phyloP scores from a whole-genome alignment of 768 basidiomycete species.

The Obba rivulosa region DNA sequence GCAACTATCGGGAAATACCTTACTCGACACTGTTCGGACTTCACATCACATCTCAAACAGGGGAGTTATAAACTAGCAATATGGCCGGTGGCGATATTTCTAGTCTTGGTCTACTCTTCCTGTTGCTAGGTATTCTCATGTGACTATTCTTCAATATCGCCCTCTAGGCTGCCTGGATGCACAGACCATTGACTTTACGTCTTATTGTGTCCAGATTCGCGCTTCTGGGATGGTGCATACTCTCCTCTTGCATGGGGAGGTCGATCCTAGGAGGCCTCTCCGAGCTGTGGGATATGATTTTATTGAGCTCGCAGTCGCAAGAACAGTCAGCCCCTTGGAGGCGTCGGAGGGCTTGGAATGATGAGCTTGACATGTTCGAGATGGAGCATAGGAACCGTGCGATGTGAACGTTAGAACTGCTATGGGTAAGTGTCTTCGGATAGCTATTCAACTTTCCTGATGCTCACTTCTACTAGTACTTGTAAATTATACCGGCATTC shows the following conservation, averaged over 20 bases:
- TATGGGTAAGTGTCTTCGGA: neutral
- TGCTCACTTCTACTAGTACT: neutral
- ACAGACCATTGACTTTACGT: no score
- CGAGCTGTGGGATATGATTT: conserved; percentile 42
- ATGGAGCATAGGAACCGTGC: conserved; percentile 41
- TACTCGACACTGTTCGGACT: no score
- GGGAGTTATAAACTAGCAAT: no score
- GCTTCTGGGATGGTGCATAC: conserved; percentile 56
- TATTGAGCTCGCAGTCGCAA: conserved; percentile 34
- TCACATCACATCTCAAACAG: no score
- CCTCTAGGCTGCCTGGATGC: no score
- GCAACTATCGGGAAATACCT: no score
- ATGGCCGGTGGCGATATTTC: neutral
- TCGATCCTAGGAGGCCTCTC: conserved; percentile 39
- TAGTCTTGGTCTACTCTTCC: conserved; percentile 30
- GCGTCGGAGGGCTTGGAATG: conserved; percentile 34
- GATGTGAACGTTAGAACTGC: neutral
- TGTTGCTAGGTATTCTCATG: conserved; percentile 47
- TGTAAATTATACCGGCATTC: neutral
- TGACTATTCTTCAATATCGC: conserved; percentile 21
- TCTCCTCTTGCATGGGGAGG: conserved; percentile 62
- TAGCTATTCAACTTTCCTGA: neutral
- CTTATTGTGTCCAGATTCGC: conserved; percentile 32
- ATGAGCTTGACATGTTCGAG: conserved; percentile 54
- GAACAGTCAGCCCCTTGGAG: conserved; percentile 19